These are phyloP conservation scores for Aureobasidium mangrovei DNA, from an alignment of 2,329 filamentous ascomycete species.

Conservation along the genomic window DNA sequence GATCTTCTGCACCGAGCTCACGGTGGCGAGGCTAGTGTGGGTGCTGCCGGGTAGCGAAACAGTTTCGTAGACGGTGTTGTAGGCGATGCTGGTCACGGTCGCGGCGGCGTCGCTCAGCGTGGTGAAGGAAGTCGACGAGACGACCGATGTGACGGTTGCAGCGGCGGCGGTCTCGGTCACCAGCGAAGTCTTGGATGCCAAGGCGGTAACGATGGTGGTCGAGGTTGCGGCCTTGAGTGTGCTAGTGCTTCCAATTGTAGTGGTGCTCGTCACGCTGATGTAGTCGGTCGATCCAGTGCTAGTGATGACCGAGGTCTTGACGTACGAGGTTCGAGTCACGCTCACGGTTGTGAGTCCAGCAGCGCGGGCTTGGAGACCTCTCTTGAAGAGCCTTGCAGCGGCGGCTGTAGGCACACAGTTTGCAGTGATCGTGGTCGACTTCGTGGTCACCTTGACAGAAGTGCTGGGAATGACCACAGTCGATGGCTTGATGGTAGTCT, in stretches of 20 bases:
- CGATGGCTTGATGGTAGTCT: slow-evolving; percentile 19
- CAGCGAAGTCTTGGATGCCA: background rate
- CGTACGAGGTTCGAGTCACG: slow-evolving; percentile 22
- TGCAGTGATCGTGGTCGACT: slow-evolving; percentile 23
- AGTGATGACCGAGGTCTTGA: slow-evolving; percentile 18
- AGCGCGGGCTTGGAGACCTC: slow-evolving; percentile 17
- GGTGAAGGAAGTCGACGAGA: slow-evolving; percentile 10
- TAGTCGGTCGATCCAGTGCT: slow-evolving; percentile 18
- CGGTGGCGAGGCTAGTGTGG: slow-evolving; percentile 16
- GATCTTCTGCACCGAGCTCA: slow-evolving; percentile 8
- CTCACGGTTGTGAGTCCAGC: slow-evolving; percentile 22
- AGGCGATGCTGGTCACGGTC: slow-evolving; percentile 9
- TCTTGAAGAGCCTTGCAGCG: slow-evolving; percentile 16
- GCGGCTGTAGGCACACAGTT: slow-evolving; percentile 23
- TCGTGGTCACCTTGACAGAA: slow-evolving; percentile 24
- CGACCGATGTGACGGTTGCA: slow-evolving; percentile 18
- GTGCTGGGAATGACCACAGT: slow-evolving; percentile 20
- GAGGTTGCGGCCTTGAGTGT: slow-evolving; percentile 21
- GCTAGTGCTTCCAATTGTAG: slow-evolving; percentile 19
- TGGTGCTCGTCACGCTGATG: slow-evolving; percentile 21
- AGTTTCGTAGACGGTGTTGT: slow-evolving; percentile 8
- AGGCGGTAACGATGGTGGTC: slow-evolving; percentile 16
- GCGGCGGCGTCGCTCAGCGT: slow-evolving; percentile 9
- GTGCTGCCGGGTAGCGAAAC: slow-evolving; percentile 16
- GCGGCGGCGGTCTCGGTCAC: slow-evolving; percentile 14